Conservation (phyloP, 2,329 filamentous ascomycete genomes). For the Didymella sp. region DNA sequence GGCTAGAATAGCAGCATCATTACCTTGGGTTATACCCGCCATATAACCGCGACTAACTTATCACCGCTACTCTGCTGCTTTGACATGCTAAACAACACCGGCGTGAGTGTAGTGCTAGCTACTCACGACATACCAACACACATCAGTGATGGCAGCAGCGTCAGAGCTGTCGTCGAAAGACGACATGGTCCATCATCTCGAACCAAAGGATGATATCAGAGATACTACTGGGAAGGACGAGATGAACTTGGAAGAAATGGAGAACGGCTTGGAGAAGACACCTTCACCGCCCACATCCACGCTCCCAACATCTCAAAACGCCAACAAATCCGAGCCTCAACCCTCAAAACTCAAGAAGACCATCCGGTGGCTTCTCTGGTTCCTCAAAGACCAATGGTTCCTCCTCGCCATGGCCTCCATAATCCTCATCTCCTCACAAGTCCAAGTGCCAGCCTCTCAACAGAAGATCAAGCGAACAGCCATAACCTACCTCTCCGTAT, state of each 20-base stretch:
- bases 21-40: constrained; percentile 12
- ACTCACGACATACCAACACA: not conserved
- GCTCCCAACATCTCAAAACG: not conserved
- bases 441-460: constrained; percentile 63
- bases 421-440: constrained; percentile 61
- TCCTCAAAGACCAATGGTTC: constrained; percentile 68
- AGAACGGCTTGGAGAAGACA: not conserved
- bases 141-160: not conserved
- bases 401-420: constrained; percentile 66
- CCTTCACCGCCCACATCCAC: not conserved
- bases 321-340: not conserved
- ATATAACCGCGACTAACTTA: constrained; percentile 12
- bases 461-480: constrained; percentile 58
- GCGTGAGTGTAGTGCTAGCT: not conserved
- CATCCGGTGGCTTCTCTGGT: constrained; percentile 34
- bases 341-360: constrained; percentile 17
- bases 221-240: not conserved
- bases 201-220: constrained; percentile 3
- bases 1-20: not conserved
- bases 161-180: constrained; percentile 6
- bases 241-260: constrained; percentile 3
- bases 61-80: not conserved
- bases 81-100: not conserved
- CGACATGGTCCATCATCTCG: not conserved
- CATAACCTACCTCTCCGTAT: constrained; percentile 72